These are phyloP conservation scores for Fagopyrum homotropicum DNA, from an alignment of 148 eudicot species.

Conservation along the genomic window DNA sequence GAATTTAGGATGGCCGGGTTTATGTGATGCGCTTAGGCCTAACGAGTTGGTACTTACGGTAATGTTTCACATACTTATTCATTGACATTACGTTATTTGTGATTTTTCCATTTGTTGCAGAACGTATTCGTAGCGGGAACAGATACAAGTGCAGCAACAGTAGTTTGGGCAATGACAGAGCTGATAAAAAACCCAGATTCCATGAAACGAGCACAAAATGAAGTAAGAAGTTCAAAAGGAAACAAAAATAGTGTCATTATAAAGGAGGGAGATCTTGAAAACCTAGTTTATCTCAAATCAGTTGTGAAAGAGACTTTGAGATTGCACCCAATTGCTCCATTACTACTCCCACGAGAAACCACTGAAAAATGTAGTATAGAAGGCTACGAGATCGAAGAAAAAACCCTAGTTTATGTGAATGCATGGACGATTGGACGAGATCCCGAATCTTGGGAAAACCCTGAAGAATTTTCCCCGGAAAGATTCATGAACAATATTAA, in stretches of 20 bases:
- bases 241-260: slow-evolving; percentile 7
- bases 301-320: slow-evolving; percentile 34
- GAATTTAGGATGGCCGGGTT: too few relatives aligned
- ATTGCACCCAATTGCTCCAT: slow-evolving; percentile 28
- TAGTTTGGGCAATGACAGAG: slow-evolving; percentile 37
- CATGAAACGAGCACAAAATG: slow-evolving; percentile 27
- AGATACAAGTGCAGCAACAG: slow-evolving; percentile 23
- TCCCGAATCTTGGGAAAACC: slow-evolving; percentile 28
- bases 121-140: slow-evolving; percentile 26
- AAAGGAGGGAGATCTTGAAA: slow-evolving; percentile 21
- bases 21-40: too few relatives aligned
- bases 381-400: slow-evolving; percentile 29
- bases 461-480: slow-evolving; percentile 23
- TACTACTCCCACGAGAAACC: slow-evolving; percentile 24
- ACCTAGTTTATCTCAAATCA: slow-evolving; percentile 18
- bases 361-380: slow-evolving; percentile 19
- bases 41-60: too few relatives aligned
- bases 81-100: too few relatives aligned
- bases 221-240: not conserved
- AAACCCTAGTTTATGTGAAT: not conserved
- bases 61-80: too few relatives aligned
- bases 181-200: slow-evolving; percentile 19
- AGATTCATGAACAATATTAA: slow-evolving; percentile 21
- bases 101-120: not conserved
- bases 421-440: slow-evolving; percentile 18